Evolutionary conservation across 805 yeast genomes (phyloP), one percentile per base, ranked within the genome.

Genomic region (Candida orba): DNA sequence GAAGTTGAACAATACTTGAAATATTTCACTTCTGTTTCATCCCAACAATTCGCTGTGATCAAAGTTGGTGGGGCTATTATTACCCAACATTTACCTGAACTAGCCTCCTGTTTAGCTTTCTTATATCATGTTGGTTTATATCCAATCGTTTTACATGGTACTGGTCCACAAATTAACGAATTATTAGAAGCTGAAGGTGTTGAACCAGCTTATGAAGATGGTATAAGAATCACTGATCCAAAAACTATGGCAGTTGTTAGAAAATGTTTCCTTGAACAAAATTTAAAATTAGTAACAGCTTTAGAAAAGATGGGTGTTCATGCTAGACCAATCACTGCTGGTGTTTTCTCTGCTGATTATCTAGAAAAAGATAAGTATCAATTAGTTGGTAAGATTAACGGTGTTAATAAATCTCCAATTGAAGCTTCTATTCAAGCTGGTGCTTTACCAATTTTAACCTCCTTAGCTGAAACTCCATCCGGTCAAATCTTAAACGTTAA

Each of bases 51-150:
- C 58, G 99, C 99, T 4, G 96, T 93, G 36, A 93, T 93, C 66
- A 93, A 93, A 64, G 99, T 93, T 36, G 99, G 99, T 34, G 99
- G 99, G 51, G 99, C 99, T 33, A 91, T 93, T 58, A 93, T 93
- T 64, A 91, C 98, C 38, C 95, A 93, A 54, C 93, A 91, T 57
- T 69, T 93, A 50, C 84, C 89, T 9, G 96, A 91, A 67, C 71
- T 93, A 54, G 99, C 99, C 0, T 86, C 96, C 1, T 90, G 97
- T 59, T 72, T 93, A 51, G 97, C 98, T 5, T 93, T 93, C 66
- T 71, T 93, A 52, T 93, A 93, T 71, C 99, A 93, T 60, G 96
- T 93, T 41, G 99, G 99, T 12, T 75, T 93, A 47, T 93, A 89
- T 58, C 99, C 99, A 23, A 89, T 93, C 49, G 95, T 93, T 9